Evolutionary conservation across 352 stramenopile genomes (phyloP), one percentile per base, ranked within the genome.

Genomic region (Plasmopara muralis): DNA sequence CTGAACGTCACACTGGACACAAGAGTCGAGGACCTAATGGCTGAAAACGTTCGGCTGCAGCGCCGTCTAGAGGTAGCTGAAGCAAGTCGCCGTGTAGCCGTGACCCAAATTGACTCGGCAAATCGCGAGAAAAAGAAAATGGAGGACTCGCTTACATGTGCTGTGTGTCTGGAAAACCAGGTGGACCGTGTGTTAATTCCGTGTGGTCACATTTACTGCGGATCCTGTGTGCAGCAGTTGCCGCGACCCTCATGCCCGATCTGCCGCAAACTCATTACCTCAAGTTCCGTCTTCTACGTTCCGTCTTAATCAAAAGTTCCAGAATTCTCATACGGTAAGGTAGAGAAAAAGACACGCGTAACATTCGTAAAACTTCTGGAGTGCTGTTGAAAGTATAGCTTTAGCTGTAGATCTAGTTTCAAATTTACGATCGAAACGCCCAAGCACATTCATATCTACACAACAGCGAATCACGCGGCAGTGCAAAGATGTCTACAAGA

Each of bases 131-230:
- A 83, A 56, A 88, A 85, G 54, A 81, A 89, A 13, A 66, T 73
- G 15, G 61, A 84, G 41, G 81, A 93, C 46, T 75, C 77, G 48
- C 66, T 93, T 35, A 66, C 83, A 33, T 93, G 83, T 55, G 77
- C 77, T 18, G 81, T 91, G 39, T 93, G 83, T 50, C 66, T 93
- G 15, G 83, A 93, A 55, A 77, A 82, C 57, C 69, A 86, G 40
- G 83, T 93, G 46, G 68, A 93, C 46, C 74, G 78, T 53, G 81
- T 93, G 55, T 63, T 93, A 18, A 81, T 91, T 29, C 81, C 83
- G 20, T 92, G 83, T 33, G 83, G 81, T 29, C 81, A 93, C 64
- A 88, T 90, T 34, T 90, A 91, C 58, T 93, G 81, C 58, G 56
- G 62, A 10, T 53, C 47, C n/a, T 93, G 83, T 46, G 64, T 90